Percentiles rank a stretch among this genome's conserved stretches.
Evolutionary conservation across 1,139 yeast species (phyloP).

Genomic region (Spencermartinsiella ligniputridi): DNA sequence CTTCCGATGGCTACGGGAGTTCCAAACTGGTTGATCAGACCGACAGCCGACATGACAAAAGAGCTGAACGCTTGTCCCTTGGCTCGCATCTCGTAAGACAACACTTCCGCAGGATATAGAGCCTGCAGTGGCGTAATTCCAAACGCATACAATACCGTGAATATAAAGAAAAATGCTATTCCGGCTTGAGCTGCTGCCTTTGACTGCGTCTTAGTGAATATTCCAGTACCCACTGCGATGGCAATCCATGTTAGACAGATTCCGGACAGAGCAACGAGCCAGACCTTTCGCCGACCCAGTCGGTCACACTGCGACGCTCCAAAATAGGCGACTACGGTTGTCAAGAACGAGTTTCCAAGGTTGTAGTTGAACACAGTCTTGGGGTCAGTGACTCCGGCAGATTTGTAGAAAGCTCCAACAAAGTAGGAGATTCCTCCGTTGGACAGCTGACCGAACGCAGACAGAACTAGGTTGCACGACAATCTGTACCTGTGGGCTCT

Average conservation of each 20-base stretch:
- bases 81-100: constrained; percentile 37
- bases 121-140: constrained; percentile 21
- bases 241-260: constrained; percentile 16
- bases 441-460: constrained; percentile 14
- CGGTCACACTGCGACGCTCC: constrained; percentile 19
- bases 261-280: constrained; percentile 10
- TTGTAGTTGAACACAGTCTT: constrained; percentile 15
- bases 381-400: constrained; percentile 18
- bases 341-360: constrained; percentile 13
- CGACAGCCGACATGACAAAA: constrained; percentile 22
- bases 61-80: constrained; percentile 29
- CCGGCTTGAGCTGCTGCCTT: constrained; percentile 18
- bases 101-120: constrained; percentile 35
- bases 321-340: constrained; percentile 11
- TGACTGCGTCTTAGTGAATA: constrained; percentile 8
- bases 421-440: constrained; percentile 19
- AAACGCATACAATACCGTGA: constrained; percentile 16
- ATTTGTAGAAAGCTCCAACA: constrained; percentile 14
- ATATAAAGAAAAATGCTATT: constrained; percentile 22
- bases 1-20: constrained; percentile 57
- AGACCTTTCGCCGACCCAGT: constrained; percentile 16
- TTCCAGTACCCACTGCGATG: constrained; percentile 18
- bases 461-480: constrained; percentile 13
- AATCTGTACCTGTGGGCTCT: constrained; percentile 35
- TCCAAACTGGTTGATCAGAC: constrained; percentile 43